These are phyloP conservation scores for Neurospora sp. DNA, from an alignment of 495 filamentous ascomycete genomes.

Conservation along the genomic window DNA sequence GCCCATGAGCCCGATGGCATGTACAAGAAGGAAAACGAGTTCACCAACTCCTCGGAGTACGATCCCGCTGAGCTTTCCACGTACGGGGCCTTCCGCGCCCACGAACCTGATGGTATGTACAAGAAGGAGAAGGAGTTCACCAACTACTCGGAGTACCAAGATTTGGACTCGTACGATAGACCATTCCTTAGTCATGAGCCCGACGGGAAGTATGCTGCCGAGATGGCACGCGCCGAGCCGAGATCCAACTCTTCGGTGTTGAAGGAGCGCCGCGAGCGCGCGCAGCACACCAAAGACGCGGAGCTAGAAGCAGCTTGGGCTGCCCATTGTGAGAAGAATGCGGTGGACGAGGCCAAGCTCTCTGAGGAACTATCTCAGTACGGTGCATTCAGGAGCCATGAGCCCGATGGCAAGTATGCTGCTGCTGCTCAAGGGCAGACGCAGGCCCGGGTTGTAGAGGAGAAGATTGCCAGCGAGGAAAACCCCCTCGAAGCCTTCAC, in stretches of 20 bases:
- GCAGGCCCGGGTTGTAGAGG: background rate
- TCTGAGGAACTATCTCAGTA: slow-evolving; percentile 1
- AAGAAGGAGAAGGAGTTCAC: background rate
- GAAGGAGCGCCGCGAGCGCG: slow-evolving; percentile 2
- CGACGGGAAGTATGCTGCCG: slow-evolving; percentile 17
- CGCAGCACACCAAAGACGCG: background rate
- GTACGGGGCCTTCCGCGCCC: slow-evolving; percentile 16
- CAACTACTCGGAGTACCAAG: slow-evolving; percentile 8
- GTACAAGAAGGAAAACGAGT: slow-evolving; percentile 1
- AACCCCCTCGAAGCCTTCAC: slow-evolving; percentile 20
- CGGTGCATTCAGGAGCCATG: slow-evolving; percentile 6
- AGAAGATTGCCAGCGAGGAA: slow-evolving; percentile 12
- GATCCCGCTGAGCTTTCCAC: slow-evolving; percentile 7
- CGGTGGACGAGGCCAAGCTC: background rate
- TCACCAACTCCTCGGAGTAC: background rate
- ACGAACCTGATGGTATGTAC: slow-evolving; percentile 3
- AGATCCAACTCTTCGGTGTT: slow-evolving; percentile 22
- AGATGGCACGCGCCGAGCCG: slow-evolving; percentile 7
- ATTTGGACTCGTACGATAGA: slow-evolving; percentile 16
- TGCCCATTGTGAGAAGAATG: background rate
- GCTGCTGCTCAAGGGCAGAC: slow-evolving; percentile 1
- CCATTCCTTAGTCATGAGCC: slow-evolving; percentile 25
- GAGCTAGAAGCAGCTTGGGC: background rate
- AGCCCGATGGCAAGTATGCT: slow-evolving; percentile 13
- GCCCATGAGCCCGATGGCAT: slow-evolving; percentile 12